Base-by-base conservation (phyloP, 192 early-diverging fungal species). In the Coemansia sp. region DNA sequence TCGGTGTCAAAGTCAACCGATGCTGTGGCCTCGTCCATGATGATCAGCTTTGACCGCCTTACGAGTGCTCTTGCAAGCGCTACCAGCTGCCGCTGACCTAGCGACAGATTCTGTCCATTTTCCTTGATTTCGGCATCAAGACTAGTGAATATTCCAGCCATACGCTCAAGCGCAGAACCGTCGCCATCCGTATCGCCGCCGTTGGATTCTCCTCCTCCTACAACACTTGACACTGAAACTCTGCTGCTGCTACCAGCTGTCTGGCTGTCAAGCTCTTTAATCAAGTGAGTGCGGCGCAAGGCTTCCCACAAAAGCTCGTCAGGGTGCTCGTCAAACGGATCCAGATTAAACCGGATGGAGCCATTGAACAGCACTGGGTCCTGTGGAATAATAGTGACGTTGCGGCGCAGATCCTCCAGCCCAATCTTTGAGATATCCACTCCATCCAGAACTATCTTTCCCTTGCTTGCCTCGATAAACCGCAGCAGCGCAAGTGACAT, bases 11-110 rank as follows among this genome's bases (percentile, higher is more conserved):
- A 88, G 72, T 98, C 96, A 5, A 95, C 93, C 7, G 86, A 88
- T 4, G 92, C 94, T 0, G 96, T 95, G 0, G 94, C 94, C 69
- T 94, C 94, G 72, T 95, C 92, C 81, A 94, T 78, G 40, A 95
- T 78, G 62, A 95, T 88, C 37, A 93, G 65, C 45, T 78, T 78
- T 41, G 88, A 84, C 12, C 85, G 83, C 45, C 90, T 86, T 39
- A 94, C 74, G 68, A 93, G 81, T 9, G 92, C 90, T 64, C 92
- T 85, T 6, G 92, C 92, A 52, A 94, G 78, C 55, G 89, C 88
- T 8, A 94, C 68, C 41, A 94, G 65, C 68, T 92, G 91, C 8
- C 90, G 80, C 67, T 94, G 91, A 1, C 92, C 92, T 48, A 89
- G 82, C 6, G 88, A 90, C 58, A 94, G 86, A 62, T 90, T 93